A percentile compares a stretch with the other conserved stretches of the same genome.
These are phyloP conservation scores for Murraya paniculata DNA, from an alignment of 345 rosid genomes.

Conservation along the genomic window DNA sequence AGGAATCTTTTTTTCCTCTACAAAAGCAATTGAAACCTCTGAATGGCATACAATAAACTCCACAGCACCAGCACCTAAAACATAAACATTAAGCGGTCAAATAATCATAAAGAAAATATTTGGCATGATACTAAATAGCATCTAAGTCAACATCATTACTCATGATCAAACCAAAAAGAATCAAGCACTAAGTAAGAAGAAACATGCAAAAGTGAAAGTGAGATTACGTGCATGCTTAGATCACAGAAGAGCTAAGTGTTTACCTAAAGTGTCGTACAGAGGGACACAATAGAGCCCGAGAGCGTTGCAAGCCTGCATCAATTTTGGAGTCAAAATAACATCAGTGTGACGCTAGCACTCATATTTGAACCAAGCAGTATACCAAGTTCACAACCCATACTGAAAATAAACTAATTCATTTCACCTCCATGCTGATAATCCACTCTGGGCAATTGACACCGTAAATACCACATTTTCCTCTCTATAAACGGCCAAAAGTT, in stretches of 20 bases:
- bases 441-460: conserved; percentile 90
- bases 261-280: conserved; percentile 95
- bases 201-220: background rate
- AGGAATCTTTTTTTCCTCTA: conserved; percentile 78
- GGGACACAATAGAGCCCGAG: conserved; percentile 97
- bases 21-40: conserved; percentile 82
- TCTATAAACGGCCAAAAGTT: conserved; percentile 35
- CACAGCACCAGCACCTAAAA: conserved; percentile 87
- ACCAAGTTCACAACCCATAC: background rate
- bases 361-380: background rate
- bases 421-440: conserved; percentile 99
- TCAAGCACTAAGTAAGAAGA: background rate
- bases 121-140: background rate
- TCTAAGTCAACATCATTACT: background rate
- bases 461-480: conserved; percentile 87
- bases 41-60: conserved; percentile 86
- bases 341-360: background rate
- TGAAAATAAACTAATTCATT: background rate
- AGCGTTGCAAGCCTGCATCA: conserved; percentile 96
- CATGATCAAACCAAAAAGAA: background rate
- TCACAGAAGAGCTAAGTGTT: conserved; percentile 8
- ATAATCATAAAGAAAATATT: conserved; percentile 3
- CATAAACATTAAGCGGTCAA: conserved; percentile 16
- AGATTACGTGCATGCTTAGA: background rate
- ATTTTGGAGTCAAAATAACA: conserved; percentile 11